Percentiles rank a stretch among this genome's conserved stretches.
Evolutionary conservation across 2,329 filamentous ascomycete genomes (phyloP).

Genomic region (Clarireedia sp.): DNA sequence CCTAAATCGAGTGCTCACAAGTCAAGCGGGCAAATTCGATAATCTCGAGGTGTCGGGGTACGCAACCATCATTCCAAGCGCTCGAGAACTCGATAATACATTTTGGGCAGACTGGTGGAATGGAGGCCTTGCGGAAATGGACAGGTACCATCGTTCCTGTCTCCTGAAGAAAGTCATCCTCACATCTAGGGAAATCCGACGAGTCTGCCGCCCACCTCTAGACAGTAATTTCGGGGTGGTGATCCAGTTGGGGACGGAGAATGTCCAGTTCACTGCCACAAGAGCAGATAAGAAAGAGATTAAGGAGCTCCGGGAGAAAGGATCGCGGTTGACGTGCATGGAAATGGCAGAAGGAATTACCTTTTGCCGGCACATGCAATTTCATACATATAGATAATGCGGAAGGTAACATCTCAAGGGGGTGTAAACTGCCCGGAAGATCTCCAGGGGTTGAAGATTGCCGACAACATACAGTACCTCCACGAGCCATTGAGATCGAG

Average conservation of each 20-base stretch:
- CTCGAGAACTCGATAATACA: neutral
- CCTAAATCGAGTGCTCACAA: neutral
- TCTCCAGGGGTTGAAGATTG: constrained; percentile 4
- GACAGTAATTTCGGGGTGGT: neutral
- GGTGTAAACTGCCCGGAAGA: constrained; percentile 2
- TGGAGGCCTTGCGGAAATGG: neutral
- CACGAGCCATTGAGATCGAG: too few relatives aligned
- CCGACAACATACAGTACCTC: neutral
- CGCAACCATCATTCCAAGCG: neutral
- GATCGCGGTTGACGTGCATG: neutral
- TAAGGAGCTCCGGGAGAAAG: neutral
- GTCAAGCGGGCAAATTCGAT: neutral
- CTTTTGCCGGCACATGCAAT: constrained; percentile 1
- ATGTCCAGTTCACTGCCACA: neutral
- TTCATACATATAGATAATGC: neutral
- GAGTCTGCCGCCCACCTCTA: neutral
- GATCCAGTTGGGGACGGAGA: neutral
- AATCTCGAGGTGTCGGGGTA: neutral
- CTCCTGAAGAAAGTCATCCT: neutral
- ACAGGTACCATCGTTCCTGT: neutral
- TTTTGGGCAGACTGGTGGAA: too few relatives aligned
- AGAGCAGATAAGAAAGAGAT: neutral
- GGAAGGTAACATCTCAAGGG: neutral
- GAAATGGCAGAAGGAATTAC: constrained; percentile 1
- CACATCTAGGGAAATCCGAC: neutral